Evolutionary conservation across 169 alveolate genomes (phyloP).

Genomic region (Pseudocohnilembus persalinus): DNA sequence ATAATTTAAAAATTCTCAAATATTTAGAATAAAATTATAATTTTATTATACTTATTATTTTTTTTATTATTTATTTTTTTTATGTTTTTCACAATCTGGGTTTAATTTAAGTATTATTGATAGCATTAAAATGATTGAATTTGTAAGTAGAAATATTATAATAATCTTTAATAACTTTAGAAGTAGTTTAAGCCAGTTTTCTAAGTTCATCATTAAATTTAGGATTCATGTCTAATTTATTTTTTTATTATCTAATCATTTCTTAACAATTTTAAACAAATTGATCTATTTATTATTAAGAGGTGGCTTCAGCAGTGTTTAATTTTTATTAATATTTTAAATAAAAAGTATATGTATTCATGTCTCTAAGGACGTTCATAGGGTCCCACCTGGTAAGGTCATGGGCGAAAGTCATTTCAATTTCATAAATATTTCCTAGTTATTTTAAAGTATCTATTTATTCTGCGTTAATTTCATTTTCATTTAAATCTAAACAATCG

Average conservation of each 20-base stretch:
- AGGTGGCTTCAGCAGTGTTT: too few species aligned
- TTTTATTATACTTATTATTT: too few species aligned
- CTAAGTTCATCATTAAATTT: neutral
- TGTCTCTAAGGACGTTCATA: neutral
- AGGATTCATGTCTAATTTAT: neutral
- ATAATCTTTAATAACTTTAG: neutral
- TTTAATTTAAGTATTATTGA: too few species aligned
- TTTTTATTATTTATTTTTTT: too few species aligned
- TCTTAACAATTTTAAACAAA: neutral
- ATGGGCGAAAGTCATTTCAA: neutral
- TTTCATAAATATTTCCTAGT: neutral
- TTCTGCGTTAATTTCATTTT: neutral
- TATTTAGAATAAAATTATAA: too few species aligned
- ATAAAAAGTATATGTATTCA: neutral
- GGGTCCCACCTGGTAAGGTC: neutral
- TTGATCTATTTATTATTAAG: neutral
- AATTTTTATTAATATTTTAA: too few species aligned
- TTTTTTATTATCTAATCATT: neutral
- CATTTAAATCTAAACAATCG: conserved; percentile 22
- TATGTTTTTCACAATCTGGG: too few species aligned
- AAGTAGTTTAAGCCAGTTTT: neutral
- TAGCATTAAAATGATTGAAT: too few species aligned
- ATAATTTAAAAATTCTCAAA: too few species aligned
- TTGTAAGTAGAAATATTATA: neutral
- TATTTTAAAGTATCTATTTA: neutral